Evolutionary conservation across 2,329 filamentous ascomycete species (phyloP), one percentile per base, ranked within the genome.

Genomic region (Claviceps pusilla): DNA sequence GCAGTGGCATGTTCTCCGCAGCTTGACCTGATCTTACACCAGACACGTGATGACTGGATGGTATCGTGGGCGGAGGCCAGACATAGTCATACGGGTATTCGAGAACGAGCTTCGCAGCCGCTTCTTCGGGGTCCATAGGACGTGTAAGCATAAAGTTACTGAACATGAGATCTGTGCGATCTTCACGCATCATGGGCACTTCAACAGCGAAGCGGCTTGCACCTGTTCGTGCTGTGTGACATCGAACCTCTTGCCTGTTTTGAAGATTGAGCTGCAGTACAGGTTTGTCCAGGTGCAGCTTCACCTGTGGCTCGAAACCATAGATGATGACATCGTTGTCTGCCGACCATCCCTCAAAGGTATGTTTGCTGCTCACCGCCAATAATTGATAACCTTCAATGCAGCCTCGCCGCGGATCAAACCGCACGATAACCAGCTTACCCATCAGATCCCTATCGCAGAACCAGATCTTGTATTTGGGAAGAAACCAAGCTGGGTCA

Each of bases 381-480:
- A 90, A 71, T 16, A 96, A 71, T 16, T 84, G 79, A 64, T 90
- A 89, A 3, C 81, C 89, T 68, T 93, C 87, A 54, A 96, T 95
- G 60, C 82, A 83, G 16, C 84, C 86, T 47, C 80, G 75, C 4
- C 78, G 71, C 48, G 82, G 78, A 64, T 95, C 82, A 63, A 89
- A 96, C 12, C 86, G 82, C n/a, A 78, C 76, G 43, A 95, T 64
- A 31, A 95, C 76, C 46, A 95, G 68, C 64, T 85, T 86, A 0
- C 90, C 90, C 1, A 78, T 83, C 50, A 88, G 76, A 35, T 83
- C 77, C 2, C 74, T 76, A 66, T 95, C 88, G 56, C 82, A 79
- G 63, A 95, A 91, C 90, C 90, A 96, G 58, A 96, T 73, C 67
- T 87, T 90, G 64, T 87, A 75, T 52, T 79, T 81, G 0, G 87